Base-by-base conservation (phyloP, 352 stramenopile genomes). In the Globisporangium apiculatum region DNA sequence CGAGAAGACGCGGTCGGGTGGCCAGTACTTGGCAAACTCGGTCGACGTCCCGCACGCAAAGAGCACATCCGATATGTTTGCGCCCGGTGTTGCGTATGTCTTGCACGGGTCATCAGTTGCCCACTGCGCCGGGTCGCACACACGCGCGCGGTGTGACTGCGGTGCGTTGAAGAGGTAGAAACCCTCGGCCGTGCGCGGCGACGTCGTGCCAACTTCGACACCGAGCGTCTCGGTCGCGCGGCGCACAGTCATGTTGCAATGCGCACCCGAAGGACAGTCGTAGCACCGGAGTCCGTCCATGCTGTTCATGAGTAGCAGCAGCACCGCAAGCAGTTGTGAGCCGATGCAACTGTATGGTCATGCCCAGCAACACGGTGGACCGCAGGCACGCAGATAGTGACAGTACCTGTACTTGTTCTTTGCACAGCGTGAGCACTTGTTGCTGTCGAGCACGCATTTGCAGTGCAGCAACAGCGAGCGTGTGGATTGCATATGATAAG, bases 221-320 rank as follows among this genome's bases (percentile, higher is more conserved):
- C 65, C 69, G 4, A 79, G 68, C 4, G 56, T 75, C 37, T 87
- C 73, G 5, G 67, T 89, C 17, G 75, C 76, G 8, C 76, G 75
- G 3, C 76, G 76, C 31, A 83, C 73, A 5, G 62, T 73, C 55
- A 76, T 71, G 17, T 73, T 85, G 40, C 79, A 89, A 7, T 62
- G 60, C 0, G 75, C 73, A 1, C 75, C 79, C 5, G 55, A 53
- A 0, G 79, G 79, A 35, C 79, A 89, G 17, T 75, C 60, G 40
- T 80, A 89, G 38, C 79, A 89, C 24, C 64, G 68, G 0, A 73
- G 9, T 0, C 79, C 79, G 40, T 89, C 75, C 65, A 89, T 69
- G 56, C 79, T 87, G 40, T 11, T 18, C 38, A 31, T 31, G 24
- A 31, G 24, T 31, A 31, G 24, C 24, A 31, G 24, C 24, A 31